These are phyloP conservation scores for Sordaria brevicollis DNA, from an alignment of 495 filamentous ascomycete genomes.

Conservation along the genomic window DNA sequence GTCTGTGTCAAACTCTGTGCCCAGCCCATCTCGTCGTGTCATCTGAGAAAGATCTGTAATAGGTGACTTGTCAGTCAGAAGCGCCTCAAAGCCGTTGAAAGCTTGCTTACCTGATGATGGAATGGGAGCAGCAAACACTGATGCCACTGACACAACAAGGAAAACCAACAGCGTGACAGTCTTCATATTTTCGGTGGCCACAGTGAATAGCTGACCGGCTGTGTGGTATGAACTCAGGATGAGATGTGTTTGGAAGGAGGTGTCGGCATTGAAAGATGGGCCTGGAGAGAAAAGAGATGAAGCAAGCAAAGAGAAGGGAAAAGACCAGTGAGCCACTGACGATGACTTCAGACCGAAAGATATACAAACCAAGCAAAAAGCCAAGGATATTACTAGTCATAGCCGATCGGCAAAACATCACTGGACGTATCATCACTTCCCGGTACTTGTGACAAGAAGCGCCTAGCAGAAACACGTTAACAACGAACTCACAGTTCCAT, in stretches of 20 bases:
- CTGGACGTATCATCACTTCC: not conserved
- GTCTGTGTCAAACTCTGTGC: constrained; percentile 2
- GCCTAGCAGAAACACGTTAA: not conserved
- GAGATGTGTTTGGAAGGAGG: not conserved
- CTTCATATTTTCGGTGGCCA: not conserved
- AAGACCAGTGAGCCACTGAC: not conserved
- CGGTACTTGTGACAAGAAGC: not conserved
- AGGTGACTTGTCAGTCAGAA: not conserved
- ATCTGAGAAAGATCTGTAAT: not conserved
- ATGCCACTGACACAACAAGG: not conserved
- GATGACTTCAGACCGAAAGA: not conserved
- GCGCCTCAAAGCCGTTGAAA: not conserved
- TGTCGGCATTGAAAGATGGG: not conserved
- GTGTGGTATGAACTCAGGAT: not conserved
- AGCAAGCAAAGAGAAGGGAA: not conserved
- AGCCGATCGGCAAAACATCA: not conserved
- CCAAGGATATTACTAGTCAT: not conserved
- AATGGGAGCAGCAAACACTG: not conserved
- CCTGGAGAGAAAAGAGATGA: not conserved
- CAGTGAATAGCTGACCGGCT: not conserved
- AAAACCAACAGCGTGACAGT: not conserved
- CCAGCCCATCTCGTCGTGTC: not conserved
- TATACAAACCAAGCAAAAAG: not conserved
- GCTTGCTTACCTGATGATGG: not conserved
- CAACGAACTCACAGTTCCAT: not conserved